phyloP scores from a whole-genome alignment of 768 basidiomycete species.

The Chalciporus chontae region DNA sequence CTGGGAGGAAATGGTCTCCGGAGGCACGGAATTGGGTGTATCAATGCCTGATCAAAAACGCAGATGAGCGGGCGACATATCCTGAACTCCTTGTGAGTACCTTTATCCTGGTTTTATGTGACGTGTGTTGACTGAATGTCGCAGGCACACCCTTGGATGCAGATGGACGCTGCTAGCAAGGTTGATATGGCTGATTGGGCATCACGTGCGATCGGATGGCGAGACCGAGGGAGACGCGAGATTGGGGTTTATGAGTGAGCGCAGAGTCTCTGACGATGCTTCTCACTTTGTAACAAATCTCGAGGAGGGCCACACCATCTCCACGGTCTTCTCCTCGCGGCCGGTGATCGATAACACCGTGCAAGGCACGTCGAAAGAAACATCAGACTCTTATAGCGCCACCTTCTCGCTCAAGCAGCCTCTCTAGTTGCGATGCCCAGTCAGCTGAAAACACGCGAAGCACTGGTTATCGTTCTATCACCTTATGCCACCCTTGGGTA shows the following conservation, averaged over 20 bases:
- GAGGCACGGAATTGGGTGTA: conserved; percentile 81
- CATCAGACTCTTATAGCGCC: neutral
- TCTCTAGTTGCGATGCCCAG: neutral
- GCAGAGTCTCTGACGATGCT: neutral
- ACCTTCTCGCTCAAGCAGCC: neutral
- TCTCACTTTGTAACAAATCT: conserved; percentile 9
- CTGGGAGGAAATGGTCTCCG: conserved; percentile 26
- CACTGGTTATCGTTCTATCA: neutral
- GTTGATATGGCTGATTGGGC: conserved; percentile 92
- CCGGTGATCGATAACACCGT: conserved; percentile 13
- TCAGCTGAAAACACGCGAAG: neutral
- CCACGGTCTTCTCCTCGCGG: conserved; percentile 23
- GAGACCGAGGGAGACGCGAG: conserved; percentile 25
- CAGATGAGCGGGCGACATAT: conserved; percentile 78
- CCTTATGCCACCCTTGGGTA: neutral
- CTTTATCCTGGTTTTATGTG: neutral
- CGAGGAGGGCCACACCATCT: conserved; percentile 19
- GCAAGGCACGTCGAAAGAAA: conserved; percentile 1
- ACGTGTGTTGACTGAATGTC: neutral
- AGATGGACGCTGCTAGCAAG: conserved; percentile 49
- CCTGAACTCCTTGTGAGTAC: conserved; percentile 67
- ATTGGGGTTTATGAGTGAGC: conserved; percentile 24
- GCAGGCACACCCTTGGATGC: conserved; percentile 78
- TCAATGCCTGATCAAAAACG: conserved; percentile 77
- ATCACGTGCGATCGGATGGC: conserved; percentile 42